phyloP scores from a whole-genome alignment of 2,329 filamentous ascomycete species.

The Aureobasidium zeae region DNA sequence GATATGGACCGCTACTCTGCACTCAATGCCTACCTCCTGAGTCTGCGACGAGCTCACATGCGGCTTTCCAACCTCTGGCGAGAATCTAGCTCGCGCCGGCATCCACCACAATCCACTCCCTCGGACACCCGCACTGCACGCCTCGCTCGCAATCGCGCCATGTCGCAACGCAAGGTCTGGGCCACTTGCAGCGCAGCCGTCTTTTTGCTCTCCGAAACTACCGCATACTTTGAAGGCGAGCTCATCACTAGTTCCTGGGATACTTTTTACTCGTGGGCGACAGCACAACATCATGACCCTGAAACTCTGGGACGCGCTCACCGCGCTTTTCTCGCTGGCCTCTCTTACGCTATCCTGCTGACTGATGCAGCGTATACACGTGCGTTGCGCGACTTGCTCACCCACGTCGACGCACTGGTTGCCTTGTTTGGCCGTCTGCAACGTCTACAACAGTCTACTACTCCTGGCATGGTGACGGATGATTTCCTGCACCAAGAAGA shows the following conservation, averaged over 20 bases:
- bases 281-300: constrained; percentile 56
- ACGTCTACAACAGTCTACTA: constrained; percentile 64
- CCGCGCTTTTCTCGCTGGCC: constrained; percentile 60
- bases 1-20: constrained; percentile 73
- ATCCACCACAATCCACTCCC: background rate
- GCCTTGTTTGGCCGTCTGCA: constrained; percentile 69
- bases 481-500: constrained; percentile 58
- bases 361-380: constrained; percentile 55
- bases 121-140: constrained; percentile 42
- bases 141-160: constrained; percentile 53
- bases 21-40: constrained; percentile 81
- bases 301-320: constrained; percentile 77
- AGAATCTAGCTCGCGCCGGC: constrained; percentile 63
- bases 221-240: constrained; percentile 82
- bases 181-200: constrained; percentile 78
- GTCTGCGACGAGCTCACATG: constrained; percentile 76
- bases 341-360: constrained; percentile 59
- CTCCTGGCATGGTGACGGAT: constrained; percentile 66
- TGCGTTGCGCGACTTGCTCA: constrained; percentile 56
- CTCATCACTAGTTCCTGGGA: constrained; percentile 75
- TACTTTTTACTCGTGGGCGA: constrained; percentile 62
- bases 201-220: constrained; percentile 81
- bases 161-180: constrained; percentile 74
- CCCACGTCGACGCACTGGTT: constrained; percentile 71
- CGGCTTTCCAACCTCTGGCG: constrained; percentile 82